Conservation (phyloP, 176 grass and related monocot species). For the Phragmites australis region DNA sequence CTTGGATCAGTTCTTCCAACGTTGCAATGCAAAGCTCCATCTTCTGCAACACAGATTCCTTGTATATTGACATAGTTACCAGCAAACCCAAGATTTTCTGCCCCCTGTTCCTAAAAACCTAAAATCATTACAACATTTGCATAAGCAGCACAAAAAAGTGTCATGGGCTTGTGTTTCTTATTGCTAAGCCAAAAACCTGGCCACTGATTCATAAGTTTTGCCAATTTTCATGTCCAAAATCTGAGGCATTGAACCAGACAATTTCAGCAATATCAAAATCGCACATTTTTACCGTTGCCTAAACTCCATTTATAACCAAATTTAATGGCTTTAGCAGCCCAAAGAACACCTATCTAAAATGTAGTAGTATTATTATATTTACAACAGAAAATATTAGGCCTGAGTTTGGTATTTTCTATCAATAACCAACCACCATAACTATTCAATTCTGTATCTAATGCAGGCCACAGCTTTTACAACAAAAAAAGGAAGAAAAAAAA, state of each 20-base stretch:
- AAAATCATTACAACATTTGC: not conserved
- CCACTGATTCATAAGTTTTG: not conserved
- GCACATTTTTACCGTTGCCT: too few relatives aligned
- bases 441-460: too few relatives aligned
- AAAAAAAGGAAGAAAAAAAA: too few relatives aligned
- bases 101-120: not conserved
- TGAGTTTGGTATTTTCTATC: too few relatives aligned
- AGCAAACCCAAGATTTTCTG: not conserved
- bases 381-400: too few relatives aligned
- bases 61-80: not conserved
- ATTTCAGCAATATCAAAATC: not conserved
- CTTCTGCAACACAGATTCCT: not conserved
- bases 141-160: not conserved
- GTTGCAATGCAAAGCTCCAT: not conserved
- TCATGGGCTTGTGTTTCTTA: not conserved
- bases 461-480: not conserved
- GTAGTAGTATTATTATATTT: too few relatives aligned
- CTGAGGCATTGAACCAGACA: not conserved
- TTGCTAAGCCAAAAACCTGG: not conserved
- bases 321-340: too few relatives aligned
- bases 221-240: not conserved
- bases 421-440: not conserved
- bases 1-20: not conserved
- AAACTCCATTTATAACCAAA: too few relatives aligned
- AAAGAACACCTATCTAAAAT: too few relatives aligned